Evolutionary conservation across 1,139 yeast genomes (phyloP), one percentile per base, ranked within the genome.

Genomic region (Suhomyces yuchorum): DNA sequence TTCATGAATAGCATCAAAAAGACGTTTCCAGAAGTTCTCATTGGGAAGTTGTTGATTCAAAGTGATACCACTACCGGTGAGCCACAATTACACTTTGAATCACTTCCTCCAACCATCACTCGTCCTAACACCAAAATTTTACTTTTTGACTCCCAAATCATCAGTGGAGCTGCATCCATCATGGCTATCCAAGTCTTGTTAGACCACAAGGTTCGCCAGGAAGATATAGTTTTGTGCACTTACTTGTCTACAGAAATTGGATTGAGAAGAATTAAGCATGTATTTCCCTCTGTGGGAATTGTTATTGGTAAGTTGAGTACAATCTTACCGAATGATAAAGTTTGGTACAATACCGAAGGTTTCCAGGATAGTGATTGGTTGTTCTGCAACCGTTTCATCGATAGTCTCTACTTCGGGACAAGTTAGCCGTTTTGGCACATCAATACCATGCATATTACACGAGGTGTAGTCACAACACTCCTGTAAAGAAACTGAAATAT

Each of bases 91-190:
- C 97, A 91, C 64, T 83, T 85, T 24, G 85, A 87, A 56, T 78
- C 82, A 24, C 68, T 93, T 37, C 80, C 80, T 1, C 84, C 88
- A 1, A 62, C 66, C 1, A 44, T 56, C 53, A 40, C 44, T 48
- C 53, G 51, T 12, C 56, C 57, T n/a, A 49, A 57, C 37, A 73
- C 75, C 44, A 81, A 78, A 54, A 81, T 89, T 1, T 67, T 93
- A 34, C 68, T 93, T 42, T 80, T 89, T 60, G 98, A 93, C 62
- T 87, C 96, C 0, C 97, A 92, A 63, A 76, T 90, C 43, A 85
- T 90, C 22, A 85, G 96, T 40, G 99, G 98, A 2, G 96, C 97
- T 0, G 96, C 96, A 0, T 85, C 92, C 2, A 87, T 90, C 43
- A 93, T 93, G 98, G 96, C 97, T 0, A 81, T 90, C 40, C 95